phyloP scores from a whole-genome alignment of 2,329 filamentous ascomycete genomes.

The Ophiobolus disseminans region DNA sequence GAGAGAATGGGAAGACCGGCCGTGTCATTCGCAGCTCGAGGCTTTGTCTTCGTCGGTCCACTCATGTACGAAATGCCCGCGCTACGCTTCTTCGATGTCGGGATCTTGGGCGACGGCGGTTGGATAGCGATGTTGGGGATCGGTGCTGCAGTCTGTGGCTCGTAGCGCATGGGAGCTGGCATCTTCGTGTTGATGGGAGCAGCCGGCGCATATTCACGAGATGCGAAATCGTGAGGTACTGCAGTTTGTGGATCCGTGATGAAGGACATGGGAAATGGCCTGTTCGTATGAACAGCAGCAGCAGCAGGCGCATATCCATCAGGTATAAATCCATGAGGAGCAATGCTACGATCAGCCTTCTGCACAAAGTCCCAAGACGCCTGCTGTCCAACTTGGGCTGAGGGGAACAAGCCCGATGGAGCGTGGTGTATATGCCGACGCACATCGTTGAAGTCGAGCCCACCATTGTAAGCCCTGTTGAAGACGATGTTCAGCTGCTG shows the following conservation, averaged over 20 bases:
- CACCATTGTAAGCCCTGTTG: too few relatives aligned
- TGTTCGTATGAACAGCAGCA: not conserved
- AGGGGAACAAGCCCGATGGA: conserved; percentile 10
- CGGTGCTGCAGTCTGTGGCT: not conserved
- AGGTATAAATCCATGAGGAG: not conserved
- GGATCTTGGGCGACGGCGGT: conserved; percentile 9
- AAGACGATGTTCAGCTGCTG: too few relatives aligned
- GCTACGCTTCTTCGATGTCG: conserved; percentile 11
- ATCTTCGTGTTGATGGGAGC: not conserved
- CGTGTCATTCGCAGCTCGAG: conserved; percentile 4
- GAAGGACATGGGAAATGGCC: not conserved
- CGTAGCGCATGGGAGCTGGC: not conserved
- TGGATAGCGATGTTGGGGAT: conserved; percentile 7
- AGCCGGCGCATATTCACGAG: not conserved
- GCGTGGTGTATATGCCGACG: not conserved
- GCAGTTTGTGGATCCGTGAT: not conserved
- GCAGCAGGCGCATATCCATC: not conserved
- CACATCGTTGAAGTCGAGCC: too few relatives aligned
- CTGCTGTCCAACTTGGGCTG: conserved; percentile 9
- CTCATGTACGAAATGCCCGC: conserved; percentile 1
- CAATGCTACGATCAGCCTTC: not conserved
- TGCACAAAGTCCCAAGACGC: not conserved
- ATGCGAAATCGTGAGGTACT: not conserved
- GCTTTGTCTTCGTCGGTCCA: not conserved
- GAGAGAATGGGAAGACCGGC: conserved; percentile 16